Evolutionary conservation across 164 flowering plant genomes (phyloP).

Genomic region (Vitis labrusca): DNA sequence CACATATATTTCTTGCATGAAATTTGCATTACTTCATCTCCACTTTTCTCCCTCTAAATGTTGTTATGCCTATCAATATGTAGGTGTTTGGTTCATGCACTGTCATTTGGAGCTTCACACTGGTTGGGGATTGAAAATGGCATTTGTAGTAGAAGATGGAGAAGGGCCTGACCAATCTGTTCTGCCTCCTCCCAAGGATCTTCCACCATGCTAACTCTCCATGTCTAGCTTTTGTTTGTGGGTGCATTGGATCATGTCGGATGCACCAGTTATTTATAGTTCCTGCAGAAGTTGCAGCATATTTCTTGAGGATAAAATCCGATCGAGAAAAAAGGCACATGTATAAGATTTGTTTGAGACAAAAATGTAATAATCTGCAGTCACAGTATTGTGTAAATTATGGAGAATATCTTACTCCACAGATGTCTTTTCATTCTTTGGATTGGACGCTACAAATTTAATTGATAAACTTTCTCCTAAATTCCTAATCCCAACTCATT

Average conservation of each 20-base stretch:
- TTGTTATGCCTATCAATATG: background rate
- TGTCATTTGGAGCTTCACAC: slow-evolving; percentile 74
- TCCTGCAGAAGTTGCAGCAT: slow-evolving; percentile 4
- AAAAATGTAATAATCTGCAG: too few relatives aligned
- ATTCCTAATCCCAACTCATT: too few relatives aligned
- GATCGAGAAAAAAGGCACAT: background rate
- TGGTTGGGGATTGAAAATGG: slow-evolving; percentile 63
- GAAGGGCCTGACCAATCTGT: slow-evolving; percentile 36
- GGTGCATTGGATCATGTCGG: background rate
- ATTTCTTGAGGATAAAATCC: background rate
- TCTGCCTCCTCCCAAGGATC: slow-evolving; percentile 68
- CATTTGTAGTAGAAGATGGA: slow-evolving; percentile 66
- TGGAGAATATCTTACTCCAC: too few relatives aligned
- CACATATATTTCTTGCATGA: too few relatives aligned
- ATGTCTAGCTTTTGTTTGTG: background rate
- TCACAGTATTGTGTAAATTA: too few relatives aligned
- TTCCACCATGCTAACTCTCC: slow-evolving; percentile 51
- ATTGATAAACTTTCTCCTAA: too few relatives aligned
- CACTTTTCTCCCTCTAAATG: too few relatives aligned
- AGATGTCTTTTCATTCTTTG: too few relatives aligned
- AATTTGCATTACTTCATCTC: too few relatives aligned
- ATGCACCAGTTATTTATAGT: background rate
- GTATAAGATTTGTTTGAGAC: background rate
- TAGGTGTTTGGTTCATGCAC: slow-evolving; percentile 78
- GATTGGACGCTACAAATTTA: too few relatives aligned